Evolutionary conservation across 192 early-diverging fungal genomes (phyloP).

Genomic region (Backusella mclennaniae): DNA sequence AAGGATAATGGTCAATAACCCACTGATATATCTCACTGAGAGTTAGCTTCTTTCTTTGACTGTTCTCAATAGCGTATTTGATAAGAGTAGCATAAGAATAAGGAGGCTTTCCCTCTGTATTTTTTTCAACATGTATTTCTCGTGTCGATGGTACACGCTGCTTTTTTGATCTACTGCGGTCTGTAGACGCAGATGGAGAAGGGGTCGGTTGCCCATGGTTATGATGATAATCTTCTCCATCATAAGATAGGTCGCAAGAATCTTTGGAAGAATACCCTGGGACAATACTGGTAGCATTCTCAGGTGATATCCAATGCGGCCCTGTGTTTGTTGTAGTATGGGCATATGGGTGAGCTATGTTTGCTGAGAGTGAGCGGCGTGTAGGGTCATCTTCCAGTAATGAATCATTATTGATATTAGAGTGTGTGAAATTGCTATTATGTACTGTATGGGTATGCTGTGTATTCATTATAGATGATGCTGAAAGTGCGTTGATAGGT

Average conservation of each 20-base stretch:
- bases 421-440: background rate
- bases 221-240: constrained; percentile 8
- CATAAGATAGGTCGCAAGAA: constrained; percentile 7
- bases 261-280: constrained; percentile 7
- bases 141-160: constrained; percentile 2
- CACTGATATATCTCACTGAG: constrained; percentile 81
- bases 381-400: background rate
- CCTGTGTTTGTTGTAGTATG: background rate
- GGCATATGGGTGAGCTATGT: background rate
- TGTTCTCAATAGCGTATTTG: constrained; percentile 69
- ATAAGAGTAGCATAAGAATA: constrained; percentile 80
- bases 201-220: constrained; percentile 9
- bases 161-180: constrained; percentile 14
- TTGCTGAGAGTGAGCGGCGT: background rate
- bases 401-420: background rate
- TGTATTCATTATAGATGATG: background rate
- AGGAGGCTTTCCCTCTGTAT: constrained; percentile 60
- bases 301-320: background rate
- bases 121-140: constrained; percentile 33
- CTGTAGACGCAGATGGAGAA: background rate
- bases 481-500: constrained; percentile 9
- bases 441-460: background rate
- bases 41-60: constrained; percentile 63
- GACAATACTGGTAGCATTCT: background rate
- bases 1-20: constrained; percentile 69